Evolutionary conservation across 1,284 basidiomycete genomes (phyloP), one percentile per base, ranked within the genome.

Genomic region (Leccinum pachyderme): DNA sequence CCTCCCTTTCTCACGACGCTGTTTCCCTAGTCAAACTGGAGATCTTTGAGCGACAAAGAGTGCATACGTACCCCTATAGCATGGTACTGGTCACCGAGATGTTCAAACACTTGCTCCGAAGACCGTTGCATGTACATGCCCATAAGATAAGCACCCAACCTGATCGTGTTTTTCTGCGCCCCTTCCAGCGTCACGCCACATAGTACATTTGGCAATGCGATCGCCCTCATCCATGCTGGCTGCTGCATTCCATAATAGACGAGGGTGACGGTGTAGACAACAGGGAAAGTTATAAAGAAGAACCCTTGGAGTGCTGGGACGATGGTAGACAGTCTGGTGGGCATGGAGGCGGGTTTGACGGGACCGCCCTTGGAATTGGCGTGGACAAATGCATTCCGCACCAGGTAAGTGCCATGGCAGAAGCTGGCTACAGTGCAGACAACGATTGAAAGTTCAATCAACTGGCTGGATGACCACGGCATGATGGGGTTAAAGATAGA

Each of bases 1-100:
- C 46, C 58, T 68, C 7, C 59, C 51, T 43, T 68, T 67, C 53
- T 70, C 63, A 24, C 66, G 69, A 49, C 65, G 63, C 67, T 71
- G 31, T 25, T 7, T 11, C 7, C 4, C 7, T 25, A n/a, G 13
- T 48, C 31, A 56, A 18, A 33, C 12, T 13, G 12, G 48, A 22
- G 27, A 5, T 25, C 44, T 8, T 11, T 1, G 8, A 15, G 12
- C 15, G 15, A 18, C 4, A 13, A 3, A 33, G 39, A 2, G 32
- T 41, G 46, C 39, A 9, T 2, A 15, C 61, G 31, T 58, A 63
- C 61, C 49, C 46, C 58, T 27, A 62, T 59, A 9, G 39, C 22
- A 57, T 62, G 58, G 8, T 57, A 62, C 44, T 62, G 58, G 35
- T 59, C 57, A 12, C n/a, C 45, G 2, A 59, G 57, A 45, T 59